A percentile compares a stretch with the other conserved stretches of the same genome.
Conservation (phyloP, 2,329 filamentous ascomycete species). For the Camillea tinctor region DNA sequence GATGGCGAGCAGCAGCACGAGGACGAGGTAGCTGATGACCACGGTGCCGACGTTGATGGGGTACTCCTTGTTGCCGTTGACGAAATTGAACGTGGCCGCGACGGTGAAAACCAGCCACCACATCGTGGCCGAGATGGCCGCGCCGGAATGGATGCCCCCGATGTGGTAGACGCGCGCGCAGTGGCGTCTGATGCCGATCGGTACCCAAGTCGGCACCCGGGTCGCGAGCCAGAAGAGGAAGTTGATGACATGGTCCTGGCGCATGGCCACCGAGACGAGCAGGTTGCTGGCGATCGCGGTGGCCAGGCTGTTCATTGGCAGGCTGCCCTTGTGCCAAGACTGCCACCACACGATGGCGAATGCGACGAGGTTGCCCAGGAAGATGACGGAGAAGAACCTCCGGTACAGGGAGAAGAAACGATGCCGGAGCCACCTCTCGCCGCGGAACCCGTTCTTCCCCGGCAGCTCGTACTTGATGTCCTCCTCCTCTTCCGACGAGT, state of each 20-base stretch:
- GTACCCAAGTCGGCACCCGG: slow-evolving; percentile 43
- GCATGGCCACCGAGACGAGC: slow-evolving; percentile 47
- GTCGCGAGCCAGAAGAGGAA: slow-evolving; percentile 45
- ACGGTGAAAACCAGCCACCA: slow-evolving; percentile 45
- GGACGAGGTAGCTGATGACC: slow-evolving; percentile 19
- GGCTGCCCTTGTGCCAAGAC: slow-evolving; percentile 17
- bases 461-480: slow-evolving; percentile 31
- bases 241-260: slow-evolving; percentile 55
- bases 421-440: slow-evolving; percentile 27
- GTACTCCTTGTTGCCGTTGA: slow-evolving; percentile 10
- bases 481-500: slow-evolving; percentile 4
- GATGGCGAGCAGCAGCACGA: slow-evolving; percentile 16
- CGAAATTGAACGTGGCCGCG: slow-evolving; percentile 34
- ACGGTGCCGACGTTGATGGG: slow-evolving; percentile 16
- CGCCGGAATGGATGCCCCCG: slow-evolving; percentile 51
- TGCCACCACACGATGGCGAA: slow-evolving; percentile 41
- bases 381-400: slow-evolving; percentile 53
- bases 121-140: slow-evolving; percentile 40
- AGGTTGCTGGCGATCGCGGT: slow-evolving; percentile 49
- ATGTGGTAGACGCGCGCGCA: slow-evolving; percentile 53
- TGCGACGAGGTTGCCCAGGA: slow-evolving; percentile 50
- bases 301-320: slow-evolving; percentile 30
- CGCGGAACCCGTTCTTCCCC: slow-evolving; percentile 40
- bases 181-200: slow-evolving; percentile 47
- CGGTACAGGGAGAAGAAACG: slow-evolving; percentile 53